These are phyloP conservation scores for Alliaria petiolata DNA, from an alignment of 345 rosid genomes.

Conservation along the genomic window DNA sequence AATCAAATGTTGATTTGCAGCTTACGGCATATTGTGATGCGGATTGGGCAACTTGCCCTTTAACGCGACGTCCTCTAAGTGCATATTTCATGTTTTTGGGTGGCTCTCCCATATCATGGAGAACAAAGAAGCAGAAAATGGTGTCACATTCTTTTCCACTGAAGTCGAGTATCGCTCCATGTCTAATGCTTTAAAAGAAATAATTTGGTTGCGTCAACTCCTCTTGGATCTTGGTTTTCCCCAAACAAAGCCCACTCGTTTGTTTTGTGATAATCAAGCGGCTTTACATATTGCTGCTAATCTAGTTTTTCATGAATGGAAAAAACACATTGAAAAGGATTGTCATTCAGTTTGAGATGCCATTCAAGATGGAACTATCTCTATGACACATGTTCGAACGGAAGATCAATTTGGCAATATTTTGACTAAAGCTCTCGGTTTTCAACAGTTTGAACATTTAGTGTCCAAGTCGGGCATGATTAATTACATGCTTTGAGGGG, in stretches of 20 bases:
- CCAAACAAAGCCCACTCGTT: too few species aligned
- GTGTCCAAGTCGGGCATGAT: too few species aligned
- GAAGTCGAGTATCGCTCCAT: not conserved
- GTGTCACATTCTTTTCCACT: not conserved
- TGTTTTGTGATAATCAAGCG: not conserved
- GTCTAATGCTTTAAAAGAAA: not conserved
- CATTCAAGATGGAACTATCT: too few species aligned
- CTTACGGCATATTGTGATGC: not conserved
- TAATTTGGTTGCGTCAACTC: too few species aligned
- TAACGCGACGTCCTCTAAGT: not conserved
- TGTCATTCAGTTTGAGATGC: too few species aligned
- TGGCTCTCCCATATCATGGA: not conserved
- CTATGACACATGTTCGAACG: too few species aligned
- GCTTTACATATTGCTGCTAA: not conserved
- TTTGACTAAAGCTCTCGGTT: too few species aligned
- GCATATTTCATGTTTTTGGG: not conserved
- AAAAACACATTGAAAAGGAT: too few species aligned
- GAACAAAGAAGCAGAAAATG: not conserved
- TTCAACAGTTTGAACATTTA: too few species aligned
- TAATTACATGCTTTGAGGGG: too few species aligned
- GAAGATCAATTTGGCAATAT: too few species aligned
- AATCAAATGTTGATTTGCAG: fast-evolving
- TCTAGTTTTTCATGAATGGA: not conserved
- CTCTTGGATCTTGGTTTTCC: too few species aligned
- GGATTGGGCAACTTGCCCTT: not conserved